Conservation (phyloP, 352 stramenopile genomes). For the Phytopythium aichiense region DNA sequence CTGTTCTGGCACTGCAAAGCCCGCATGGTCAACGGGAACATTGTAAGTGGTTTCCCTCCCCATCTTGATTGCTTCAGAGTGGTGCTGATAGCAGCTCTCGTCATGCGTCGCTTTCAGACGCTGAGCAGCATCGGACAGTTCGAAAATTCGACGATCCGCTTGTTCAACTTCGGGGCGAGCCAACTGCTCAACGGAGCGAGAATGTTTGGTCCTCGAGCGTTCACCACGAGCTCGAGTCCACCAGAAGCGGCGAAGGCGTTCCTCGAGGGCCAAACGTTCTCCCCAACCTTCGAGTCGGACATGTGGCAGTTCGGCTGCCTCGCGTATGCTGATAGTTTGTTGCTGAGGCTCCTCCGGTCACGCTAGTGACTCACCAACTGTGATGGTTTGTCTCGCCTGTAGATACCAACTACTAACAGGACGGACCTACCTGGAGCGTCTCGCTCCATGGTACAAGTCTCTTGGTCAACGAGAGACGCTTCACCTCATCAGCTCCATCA, state of each 20-base stretch:
- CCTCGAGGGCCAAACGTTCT: conserved; percentile 32
- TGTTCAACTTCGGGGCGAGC: conserved; percentile 42
- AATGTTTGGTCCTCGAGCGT: conserved; percentile 18
- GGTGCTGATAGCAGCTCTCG: not conserved
- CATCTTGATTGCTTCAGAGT: not conserved
- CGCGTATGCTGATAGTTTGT: conserved; percentile 33
- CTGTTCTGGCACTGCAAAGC: conserved; percentile 57
- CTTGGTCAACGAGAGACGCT: conserved; percentile 34
- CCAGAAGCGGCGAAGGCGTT: conserved; percentile 53
- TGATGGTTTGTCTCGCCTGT: not conserved
- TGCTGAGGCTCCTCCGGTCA: not conserved
- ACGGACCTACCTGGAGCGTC: conserved; percentile 29
- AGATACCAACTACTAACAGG: conserved; percentile 56
- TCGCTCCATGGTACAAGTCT: conserved; percentile 40
- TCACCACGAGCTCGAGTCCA: conserved; percentile 28
- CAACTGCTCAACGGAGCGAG: conserved; percentile 29
- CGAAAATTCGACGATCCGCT: conserved; percentile 26
- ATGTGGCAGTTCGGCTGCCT: conserved; percentile 77
- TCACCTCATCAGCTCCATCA: conserved; percentile 55
- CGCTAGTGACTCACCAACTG: not conserved
- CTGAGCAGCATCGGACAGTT: conserved; percentile 48
- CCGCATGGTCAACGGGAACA: conserved; percentile 53
- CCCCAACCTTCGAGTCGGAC: conserved; percentile 44
- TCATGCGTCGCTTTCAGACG: conserved; percentile 12
- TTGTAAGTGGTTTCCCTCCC: conserved; percentile 26